Evolutionary conservation across 2,329 filamentous ascomycete species (phyloP), one percentile per base, ranked within the genome.

Genomic region (Saccharata proteae): DNA sequence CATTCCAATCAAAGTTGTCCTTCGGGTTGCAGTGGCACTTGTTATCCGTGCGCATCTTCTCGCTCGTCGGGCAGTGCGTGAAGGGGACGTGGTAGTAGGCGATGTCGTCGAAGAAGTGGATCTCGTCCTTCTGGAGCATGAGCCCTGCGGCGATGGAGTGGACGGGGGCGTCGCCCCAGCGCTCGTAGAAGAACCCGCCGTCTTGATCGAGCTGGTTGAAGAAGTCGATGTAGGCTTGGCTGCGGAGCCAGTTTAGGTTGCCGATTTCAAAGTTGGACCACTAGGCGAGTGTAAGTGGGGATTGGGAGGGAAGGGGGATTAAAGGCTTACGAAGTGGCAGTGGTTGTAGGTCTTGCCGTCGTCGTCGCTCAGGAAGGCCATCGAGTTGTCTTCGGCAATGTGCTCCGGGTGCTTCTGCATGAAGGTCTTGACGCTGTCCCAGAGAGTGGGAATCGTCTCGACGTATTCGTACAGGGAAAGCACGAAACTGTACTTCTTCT

Each of bases 191-290:
- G 71, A 98, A 98, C 40, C 90, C 90, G 41, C 90, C 90, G 32
- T 93, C 85, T 44, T 73, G 65, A 58, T 98, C 90, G 17, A 98
- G 74, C 5, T 75, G 71, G 30, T 86, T 74, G 50, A 98, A 98
- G 64, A 76, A 98, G 59, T 96, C 88, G 26, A 78, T 62, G 61
- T 98, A 98, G 14, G 81, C 71, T 54, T 86, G 67, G 42, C 83
- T 90, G 42, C 90, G 79, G 33, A 98, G 73, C 85, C 90, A 98
- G 49, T 92, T 73, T 22, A 98, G 69, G 59, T 80, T 92, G 42
- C 88, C 90, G 44, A 98, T 79, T 58, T 98, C 90, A 45, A 98
- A 98, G 67, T 98, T 98, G 51, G 88, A 96, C 90, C 90, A 98
- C 81, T 88, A 43, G 40, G 27, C 29, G 27, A 18, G 13, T 18